Conservation (phyloP, 805 yeast genomes). For the Crinitomyces ghanaensis region DNA sequence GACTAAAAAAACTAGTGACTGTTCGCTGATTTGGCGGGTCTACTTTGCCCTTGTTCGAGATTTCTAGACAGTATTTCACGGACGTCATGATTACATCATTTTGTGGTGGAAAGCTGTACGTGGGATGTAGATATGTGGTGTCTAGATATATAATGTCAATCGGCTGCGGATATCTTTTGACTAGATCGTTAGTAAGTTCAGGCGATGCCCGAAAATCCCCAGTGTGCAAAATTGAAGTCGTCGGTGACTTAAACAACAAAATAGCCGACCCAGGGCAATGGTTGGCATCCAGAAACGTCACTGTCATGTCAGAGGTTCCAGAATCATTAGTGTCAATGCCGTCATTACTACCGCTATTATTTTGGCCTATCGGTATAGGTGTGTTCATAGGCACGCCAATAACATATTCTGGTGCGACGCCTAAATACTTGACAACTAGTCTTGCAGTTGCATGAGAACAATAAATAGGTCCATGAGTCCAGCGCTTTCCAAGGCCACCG, state of each 20-base stretch:
- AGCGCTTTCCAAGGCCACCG: slow-evolving; percentile 66
- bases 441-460: slow-evolving; percentile 61
- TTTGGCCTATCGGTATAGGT: slow-evolving; percentile 32
- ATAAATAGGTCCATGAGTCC: slow-evolving; percentile 64
- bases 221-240: slow-evolving; percentile 55
- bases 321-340: too few relatives aligned
- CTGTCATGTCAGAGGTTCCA: slow-evolving; percentile 37
- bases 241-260: slow-evolving; percentile 39
- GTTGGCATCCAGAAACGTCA: slow-evolving; percentile 69
- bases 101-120: slow-evolving; percentile 69
- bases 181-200: slow-evolving; percentile 35
- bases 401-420: slow-evolving; percentile 37
- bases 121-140: slow-evolving; percentile 77
- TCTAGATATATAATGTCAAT: slow-evolving; percentile 69
- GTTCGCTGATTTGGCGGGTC: slow-evolving; percentile 8
- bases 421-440: slow-evolving; percentile 43
- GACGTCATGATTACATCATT: slow-evolving; percentile 49
- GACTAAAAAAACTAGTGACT: slow-evolving; percentile 13
- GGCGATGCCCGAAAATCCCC: slow-evolving; percentile 81
- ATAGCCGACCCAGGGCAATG: slow-evolving; percentile 96
- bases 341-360: too few relatives aligned
- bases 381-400: slow-evolving; percentile 33
- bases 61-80: slow-evolving; percentile 38
- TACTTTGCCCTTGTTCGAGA: slow-evolving; percentile 26
- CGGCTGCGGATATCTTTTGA: slow-evolving; percentile 15